These are phyloP conservation scores for Sphaerulina vaccinii DNA, from an alignment of 2,329 filamentous ascomycete genomes.

Conservation along the genomic window DNA sequence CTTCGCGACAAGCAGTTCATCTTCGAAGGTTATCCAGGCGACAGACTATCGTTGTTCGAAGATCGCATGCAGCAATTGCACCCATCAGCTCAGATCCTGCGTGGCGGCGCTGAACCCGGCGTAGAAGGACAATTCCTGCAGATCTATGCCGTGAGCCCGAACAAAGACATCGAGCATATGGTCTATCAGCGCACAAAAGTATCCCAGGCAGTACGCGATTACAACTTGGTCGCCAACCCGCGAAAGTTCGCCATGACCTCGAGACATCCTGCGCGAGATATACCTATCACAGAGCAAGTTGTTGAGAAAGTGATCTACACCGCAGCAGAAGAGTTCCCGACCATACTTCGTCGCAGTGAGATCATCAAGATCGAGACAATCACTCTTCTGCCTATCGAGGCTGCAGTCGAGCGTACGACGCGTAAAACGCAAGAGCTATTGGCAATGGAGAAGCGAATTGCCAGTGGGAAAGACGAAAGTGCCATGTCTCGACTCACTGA, in stretches of 20 bases:
- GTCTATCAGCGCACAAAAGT: slow-evolving; percentile 88
- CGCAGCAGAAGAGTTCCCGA: slow-evolving; percentile 84
- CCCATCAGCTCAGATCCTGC: slow-evolving; percentile 78
- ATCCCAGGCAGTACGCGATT: slow-evolving; percentile 79
- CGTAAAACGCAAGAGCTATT: slow-evolving; percentile 86
- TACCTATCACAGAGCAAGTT: slow-evolving; percentile 66
- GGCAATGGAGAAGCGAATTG: slow-evolving; percentile 69
- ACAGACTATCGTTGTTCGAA: slow-evolving; percentile 77
- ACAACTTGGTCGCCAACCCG: slow-evolving; percentile 76
- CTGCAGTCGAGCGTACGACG: slow-evolving; percentile 85
- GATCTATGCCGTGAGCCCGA: slow-evolving; percentile 74
- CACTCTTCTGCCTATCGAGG: slow-evolving; percentile 72
- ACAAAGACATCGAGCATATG: slow-evolving; percentile 77
- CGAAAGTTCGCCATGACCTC: slow-evolving; percentile 74
- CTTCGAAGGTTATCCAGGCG: slow-evolving; percentile 76
- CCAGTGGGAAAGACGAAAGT: slow-evolving; percentile 57
- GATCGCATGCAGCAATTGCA: slow-evolving; percentile 91
- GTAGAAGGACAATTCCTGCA: slow-evolving; percentile 89
- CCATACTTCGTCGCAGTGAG: slow-evolving; percentile 83
- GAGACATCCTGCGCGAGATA: slow-evolving; percentile 63
- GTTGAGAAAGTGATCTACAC: slow-evolving; percentile 83
- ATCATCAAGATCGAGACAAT: slow-evolving; percentile 69
- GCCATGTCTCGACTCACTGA: slow-evolving; percentile 69
- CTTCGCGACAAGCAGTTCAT: slow-evolving; percentile 89
- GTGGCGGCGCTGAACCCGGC: slow-evolving; percentile 65